Conservation (phyloP, 2,329 filamentous ascomycete genomes). For the Aspergillus alliaceus region DNA sequence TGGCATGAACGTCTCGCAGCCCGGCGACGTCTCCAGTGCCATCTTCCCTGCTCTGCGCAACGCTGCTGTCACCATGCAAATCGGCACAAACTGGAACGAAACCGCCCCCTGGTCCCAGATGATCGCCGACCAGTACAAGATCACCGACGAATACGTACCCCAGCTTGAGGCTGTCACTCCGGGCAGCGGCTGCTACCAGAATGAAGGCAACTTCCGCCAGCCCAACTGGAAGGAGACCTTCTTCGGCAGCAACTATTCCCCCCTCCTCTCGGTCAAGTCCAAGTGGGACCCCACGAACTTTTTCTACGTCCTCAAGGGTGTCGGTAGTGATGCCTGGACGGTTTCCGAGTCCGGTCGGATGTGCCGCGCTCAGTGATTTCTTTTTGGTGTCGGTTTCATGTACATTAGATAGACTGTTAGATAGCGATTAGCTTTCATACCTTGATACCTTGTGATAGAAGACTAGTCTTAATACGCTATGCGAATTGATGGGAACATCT, state of each 20-base stretch:
- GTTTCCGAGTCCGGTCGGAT: constrained; percentile 28
- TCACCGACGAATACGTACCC: constrained; percentile 43
- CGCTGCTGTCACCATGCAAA: constrained; percentile 37
- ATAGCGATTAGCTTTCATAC: not conserved
- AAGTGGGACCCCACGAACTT: constrained; percentile 44
- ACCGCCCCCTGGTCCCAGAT: constrained; percentile 39
- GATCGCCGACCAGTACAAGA: constrained; percentile 35
- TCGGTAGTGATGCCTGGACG: constrained; percentile 40
- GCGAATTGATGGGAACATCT: not conserved
- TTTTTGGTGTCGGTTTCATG: not conserved
- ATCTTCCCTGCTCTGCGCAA: constrained; percentile 43
- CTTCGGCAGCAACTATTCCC: constrained; percentile 43
- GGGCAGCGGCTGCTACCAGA: constrained; percentile 42
- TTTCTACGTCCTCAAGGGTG: constrained; percentile 43
- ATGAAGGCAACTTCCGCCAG: constrained; percentile 45
- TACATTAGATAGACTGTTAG: not conserved
- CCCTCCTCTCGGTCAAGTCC: constrained; percentile 38
- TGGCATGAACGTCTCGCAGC: constrained; percentile 39
- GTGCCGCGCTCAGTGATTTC: constrained; percentile 19
- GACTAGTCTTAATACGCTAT: not conserved
- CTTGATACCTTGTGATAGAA: not conserved
- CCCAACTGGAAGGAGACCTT: constrained; percentile 43
- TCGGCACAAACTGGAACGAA: constrained; percentile 38
- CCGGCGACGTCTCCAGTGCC: constrained; percentile 38
- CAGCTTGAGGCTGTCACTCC: constrained; percentile 41